Evolutionary conservation across 305 asterid genomes (phyloP).

Genomic region (Stenogyne calaminthoides): DNA sequence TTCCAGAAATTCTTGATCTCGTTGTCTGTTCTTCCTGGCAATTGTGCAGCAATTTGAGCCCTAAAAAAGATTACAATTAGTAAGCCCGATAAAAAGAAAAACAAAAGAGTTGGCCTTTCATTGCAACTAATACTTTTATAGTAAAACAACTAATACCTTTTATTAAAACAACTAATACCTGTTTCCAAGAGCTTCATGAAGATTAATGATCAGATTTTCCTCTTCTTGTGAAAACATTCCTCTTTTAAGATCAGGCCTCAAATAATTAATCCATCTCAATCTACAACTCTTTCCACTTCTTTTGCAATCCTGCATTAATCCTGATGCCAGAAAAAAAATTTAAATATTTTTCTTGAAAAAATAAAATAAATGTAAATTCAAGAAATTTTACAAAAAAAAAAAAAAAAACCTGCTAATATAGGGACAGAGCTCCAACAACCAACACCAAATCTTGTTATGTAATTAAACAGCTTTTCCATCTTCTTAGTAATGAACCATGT

Average conservation of each 20-base stretch:
- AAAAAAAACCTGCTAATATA: constrained; percentile 56
- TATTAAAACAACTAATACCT: constrained; percentile 31
- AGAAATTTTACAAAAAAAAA: neutral
- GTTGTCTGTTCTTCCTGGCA: constrained; percentile 90
- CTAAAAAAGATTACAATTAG: too few species aligned
- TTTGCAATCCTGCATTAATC: constrained; percentile 57
- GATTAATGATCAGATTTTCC: constrained; percentile 63
- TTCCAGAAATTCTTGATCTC: constrained; percentile 93
- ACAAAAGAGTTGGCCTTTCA: neutral
- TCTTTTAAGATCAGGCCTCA: constrained; percentile 85
- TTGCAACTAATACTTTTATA: too few species aligned
- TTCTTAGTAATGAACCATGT: constrained; percentile 92
- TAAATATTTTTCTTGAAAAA: neutral
- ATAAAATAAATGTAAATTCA: neutral
- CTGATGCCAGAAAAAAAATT: too few species aligned
- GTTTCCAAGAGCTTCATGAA: constrained; percentile 78
- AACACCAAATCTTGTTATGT: constrained; percentile 69
- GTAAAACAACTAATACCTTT: too few species aligned
- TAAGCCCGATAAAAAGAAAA: too few species aligned
- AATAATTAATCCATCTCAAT: constrained; percentile 71
- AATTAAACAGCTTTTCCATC: constrained; percentile 69
- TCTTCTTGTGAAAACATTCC: constrained; percentile 84
- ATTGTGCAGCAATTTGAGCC: constrained; percentile 86
- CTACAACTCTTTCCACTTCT: constrained; percentile 88
- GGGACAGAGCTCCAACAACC: constrained; percentile 95